Evolutionary conservation across 768 basidiomycete genomes (phyloP).

Genomic region (Thelephora ganbajun): DNA sequence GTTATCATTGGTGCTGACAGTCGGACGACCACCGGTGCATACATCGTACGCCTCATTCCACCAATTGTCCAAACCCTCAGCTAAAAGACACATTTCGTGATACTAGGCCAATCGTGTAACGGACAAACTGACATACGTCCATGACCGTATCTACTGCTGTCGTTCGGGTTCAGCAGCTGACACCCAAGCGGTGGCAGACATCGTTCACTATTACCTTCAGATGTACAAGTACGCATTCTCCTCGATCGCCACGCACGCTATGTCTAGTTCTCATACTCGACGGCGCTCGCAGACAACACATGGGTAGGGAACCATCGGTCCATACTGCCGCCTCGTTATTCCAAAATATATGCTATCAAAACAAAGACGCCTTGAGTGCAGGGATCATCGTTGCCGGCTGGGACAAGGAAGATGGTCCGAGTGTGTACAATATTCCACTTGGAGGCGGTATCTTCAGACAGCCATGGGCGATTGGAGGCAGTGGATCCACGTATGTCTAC

Average conservation of each 20-base stretch:
- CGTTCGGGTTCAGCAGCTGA: slow-evolving; percentile 96
- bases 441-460: slow-evolving; percentile 95
- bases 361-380: slow-evolving; percentile 80
- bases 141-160: slow-evolving; percentile 99
- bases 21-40: slow-evolving; percentile 92
- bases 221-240: slow-evolving; percentile 15
- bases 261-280: background rate
- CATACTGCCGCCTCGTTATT: slow-evolving; percentile 72
- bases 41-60: slow-evolving; percentile 51
- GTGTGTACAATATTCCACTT: slow-evolving; percentile 93
- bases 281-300: slow-evolving; percentile 28
- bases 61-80: background rate
- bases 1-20: slow-evolving; percentile 96
- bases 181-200: slow-evolving; percentile 92
- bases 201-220: slow-evolving; percentile 74
- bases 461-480: slow-evolving; percentile 97
- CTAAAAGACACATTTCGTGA: background rate
- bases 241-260: background rate
- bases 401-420: slow-evolving; percentile 84
- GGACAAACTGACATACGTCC: slow-evolving; percentile 92
- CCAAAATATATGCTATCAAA: slow-evolving; percentile 81
- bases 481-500: slow-evolving; percentile 92
- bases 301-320: slow-evolving; percentile 60
- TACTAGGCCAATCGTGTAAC: slow-evolving; percentile 90
- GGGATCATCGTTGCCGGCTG: slow-evolving; percentile 98